Percentiles rank a stretch among this genome's conserved stretches.
Evolutionary conservation across 805 yeast species (phyloP).

Genomic region (Nakazawaea ishiwadae): DNA sequence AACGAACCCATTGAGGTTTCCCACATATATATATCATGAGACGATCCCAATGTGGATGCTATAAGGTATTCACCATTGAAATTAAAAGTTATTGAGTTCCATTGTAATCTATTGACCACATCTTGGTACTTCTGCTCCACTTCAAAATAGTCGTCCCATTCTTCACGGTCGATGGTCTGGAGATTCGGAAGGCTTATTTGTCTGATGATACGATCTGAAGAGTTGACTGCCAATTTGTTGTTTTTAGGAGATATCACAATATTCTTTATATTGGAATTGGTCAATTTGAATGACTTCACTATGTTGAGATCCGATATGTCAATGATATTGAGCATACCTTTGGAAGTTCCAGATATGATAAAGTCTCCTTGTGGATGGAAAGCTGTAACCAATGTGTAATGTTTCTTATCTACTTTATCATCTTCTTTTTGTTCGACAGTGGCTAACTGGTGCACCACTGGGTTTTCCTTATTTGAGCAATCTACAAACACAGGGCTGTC

Average conservation of each 20-base stretch:
- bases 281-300: conserved; percentile 48
- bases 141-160: conserved; percentile 45
- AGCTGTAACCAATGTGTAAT: conserved; percentile 43
- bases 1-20: conserved; percentile 86
- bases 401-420: conserved; percentile 19
- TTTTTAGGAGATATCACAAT: conserved; percentile 55
- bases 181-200: conserved; percentile 50
- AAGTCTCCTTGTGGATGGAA: conserved; percentile 51
- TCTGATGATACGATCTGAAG: conserved; percentile 73
- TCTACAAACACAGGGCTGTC: conserved; percentile 54
- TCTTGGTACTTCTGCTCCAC: conserved; percentile 84
- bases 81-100: conserved; percentile 79
- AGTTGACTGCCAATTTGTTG: conserved; percentile 61
- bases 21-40: conserved; percentile 91
- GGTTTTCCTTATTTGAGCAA: conserved; percentile 19
- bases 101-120: conserved; percentile 80
- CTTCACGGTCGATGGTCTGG: conserved; percentile 13
- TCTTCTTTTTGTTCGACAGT: conserved; percentile 22
- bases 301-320: conserved; percentile 24
- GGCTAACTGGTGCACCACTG: conserved; percentile 10
- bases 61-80: conserved; percentile 78
- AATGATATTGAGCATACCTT: conserved; percentile 67
- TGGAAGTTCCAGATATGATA: conserved; percentile 71
- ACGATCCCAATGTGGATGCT: conserved; percentile 83
- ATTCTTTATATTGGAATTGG: conserved; percentile 68